Base-by-base conservation (phyloP, 495 filamentous ascomycete genomes). In the Penicillium longicatenatum region DNA sequence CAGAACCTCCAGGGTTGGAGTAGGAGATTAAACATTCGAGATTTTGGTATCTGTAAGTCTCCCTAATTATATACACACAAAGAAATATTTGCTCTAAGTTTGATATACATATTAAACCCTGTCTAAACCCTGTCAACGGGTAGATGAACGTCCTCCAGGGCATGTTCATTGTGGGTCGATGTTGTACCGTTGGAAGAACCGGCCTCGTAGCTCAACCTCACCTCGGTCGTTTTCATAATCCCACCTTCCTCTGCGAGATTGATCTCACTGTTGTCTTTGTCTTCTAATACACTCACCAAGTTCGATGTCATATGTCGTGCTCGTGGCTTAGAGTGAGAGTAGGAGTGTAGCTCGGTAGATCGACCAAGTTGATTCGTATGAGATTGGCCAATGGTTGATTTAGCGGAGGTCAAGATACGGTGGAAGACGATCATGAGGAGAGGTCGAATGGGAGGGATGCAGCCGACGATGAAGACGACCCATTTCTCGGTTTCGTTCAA, bases 401-500 rank as follows among this genome's bases (percentile, higher is more conserved):
- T 41, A 4, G 26, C 51, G 11, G 50, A 50, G 3, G 1, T 51
- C 11, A 57, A 12, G 16, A 62, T 14, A 19, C 47, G 47, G 14
- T 45, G 60, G 46, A 58, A 62, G 9, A 62, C 11, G 6, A 54
- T 37, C 20, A 62, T 48, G 10, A 62, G 46, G 1, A 62, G 46
- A 3, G 60, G 60, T 6, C 55, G 44, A 29, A 58, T 62, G n/a
- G 60, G 60, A 24, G 60, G 54, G 17, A 62, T 58, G 21, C 44
- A 62, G 10, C 55, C 54, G n/a, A 62, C 60, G 9, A 62, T 62
- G 1, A 58, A 39, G 8, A 62, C 60, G n/a, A 58, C 55, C 60
- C 60, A 62, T 55, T 58, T 62, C 21, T 62, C 60, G 16, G 60
- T 58, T 55, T 62, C 55, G 24, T 62, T 58, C 37, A 47, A 45